Percentiles rank a stretch among this genome's conserved stretches.
Conservation (phyloP, 768 basidiomycete species). For the Filobasidium wieringae region DNA sequence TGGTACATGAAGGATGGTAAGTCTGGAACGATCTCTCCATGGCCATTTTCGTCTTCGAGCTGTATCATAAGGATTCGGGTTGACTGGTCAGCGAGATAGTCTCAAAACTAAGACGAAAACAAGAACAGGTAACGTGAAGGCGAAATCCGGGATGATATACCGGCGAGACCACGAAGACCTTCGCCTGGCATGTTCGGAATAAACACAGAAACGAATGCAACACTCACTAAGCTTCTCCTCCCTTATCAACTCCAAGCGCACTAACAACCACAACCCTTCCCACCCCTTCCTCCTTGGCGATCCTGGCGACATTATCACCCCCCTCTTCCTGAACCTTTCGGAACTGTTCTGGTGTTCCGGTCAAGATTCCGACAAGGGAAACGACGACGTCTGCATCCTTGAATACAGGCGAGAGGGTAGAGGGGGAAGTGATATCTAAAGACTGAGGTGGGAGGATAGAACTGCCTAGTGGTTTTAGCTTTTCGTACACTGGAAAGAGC, state of each 20-base stretch:
- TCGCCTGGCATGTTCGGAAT: too few relatives aligned
- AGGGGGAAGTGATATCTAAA: constrained; percentile 50
- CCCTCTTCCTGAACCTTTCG: constrained; percentile 55
- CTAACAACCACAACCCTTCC: constrained; percentile 43
- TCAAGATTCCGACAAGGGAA: constrained; percentile 59
- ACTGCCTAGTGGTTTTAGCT: constrained; percentile 26
- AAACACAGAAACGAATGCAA: background rate
- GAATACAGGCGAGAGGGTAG: constrained; percentile 44
- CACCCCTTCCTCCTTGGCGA: constrained; percentile 46
- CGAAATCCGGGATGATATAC: too few relatives aligned
- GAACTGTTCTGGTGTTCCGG: constrained; percentile 50
- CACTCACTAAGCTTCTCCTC: constrained; percentile 49
- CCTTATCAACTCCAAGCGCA: constrained; percentile 62
- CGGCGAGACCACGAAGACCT: too few relatives aligned
- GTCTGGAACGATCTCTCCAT: constrained; percentile 51
- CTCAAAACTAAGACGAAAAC: background rate
- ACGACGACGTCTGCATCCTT: constrained; percentile 50
- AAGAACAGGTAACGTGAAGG: too few relatives aligned
- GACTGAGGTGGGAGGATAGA: constrained; percentile 43
- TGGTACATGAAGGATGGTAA: constrained; percentile 47
- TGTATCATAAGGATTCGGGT: constrained; percentile 1
- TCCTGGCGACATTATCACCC: constrained; percentile 53
- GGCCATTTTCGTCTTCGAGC: constrained; percentile 40
- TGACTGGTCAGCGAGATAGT: too few relatives aligned
- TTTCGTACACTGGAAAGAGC: constrained; percentile 33